Percentiles rank a stretch among this genome's conserved stretches.
These are phyloP conservation scores for Neofusicoccum parvum DNA, from an alignment of 2,329 filamentous ascomycete genomes.

Conservation along the genomic window DNA sequence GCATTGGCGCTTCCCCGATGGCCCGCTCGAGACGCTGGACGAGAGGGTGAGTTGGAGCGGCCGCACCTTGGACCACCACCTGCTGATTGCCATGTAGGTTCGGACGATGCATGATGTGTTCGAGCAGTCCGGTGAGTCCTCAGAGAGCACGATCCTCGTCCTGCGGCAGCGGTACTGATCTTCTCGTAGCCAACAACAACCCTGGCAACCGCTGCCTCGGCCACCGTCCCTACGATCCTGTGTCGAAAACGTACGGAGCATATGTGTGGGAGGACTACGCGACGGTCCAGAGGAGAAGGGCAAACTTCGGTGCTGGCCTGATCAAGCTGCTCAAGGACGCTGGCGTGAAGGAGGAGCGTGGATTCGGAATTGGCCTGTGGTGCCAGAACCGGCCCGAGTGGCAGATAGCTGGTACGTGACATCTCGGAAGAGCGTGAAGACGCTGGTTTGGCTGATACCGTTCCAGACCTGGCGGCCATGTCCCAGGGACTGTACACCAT, in stretches of 20 bases:
- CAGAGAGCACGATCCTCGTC: too few relatives aligned
- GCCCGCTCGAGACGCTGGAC: constrained; percentile 71
- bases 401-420: constrained; percentile 71
- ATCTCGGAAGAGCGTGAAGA: not conserved
- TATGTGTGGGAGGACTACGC: constrained; percentile 85
- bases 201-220: constrained; percentile 77
- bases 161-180: not conserved
- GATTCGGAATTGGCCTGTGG: constrained; percentile 80
- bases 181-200: constrained; percentile 48
- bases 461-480: constrained; percentile 76
- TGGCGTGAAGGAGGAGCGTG: constrained; percentile 62
- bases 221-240: constrained; percentile 74
- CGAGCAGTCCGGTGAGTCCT: constrained; percentile 59
- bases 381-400: constrained; percentile 86
- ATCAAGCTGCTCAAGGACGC: constrained; percentile 76
- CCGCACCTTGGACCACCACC: not conserved
- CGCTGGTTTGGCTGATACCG: constrained; percentile 2
- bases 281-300: constrained; percentile 75
- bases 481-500: constrained; percentile 88
- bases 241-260: constrained; percentile 71
- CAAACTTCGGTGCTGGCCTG: constrained; percentile 82
- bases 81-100: constrained; percentile 39
- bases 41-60: constrained; percentile 54
- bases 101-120: constrained; percentile 80
- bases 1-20: constrained; percentile 76